These are phyloP conservation scores for Cladophialophora bantiana DNA, from an alignment of 2,329 filamentous ascomycete species.

Conservation along the genomic window DNA sequence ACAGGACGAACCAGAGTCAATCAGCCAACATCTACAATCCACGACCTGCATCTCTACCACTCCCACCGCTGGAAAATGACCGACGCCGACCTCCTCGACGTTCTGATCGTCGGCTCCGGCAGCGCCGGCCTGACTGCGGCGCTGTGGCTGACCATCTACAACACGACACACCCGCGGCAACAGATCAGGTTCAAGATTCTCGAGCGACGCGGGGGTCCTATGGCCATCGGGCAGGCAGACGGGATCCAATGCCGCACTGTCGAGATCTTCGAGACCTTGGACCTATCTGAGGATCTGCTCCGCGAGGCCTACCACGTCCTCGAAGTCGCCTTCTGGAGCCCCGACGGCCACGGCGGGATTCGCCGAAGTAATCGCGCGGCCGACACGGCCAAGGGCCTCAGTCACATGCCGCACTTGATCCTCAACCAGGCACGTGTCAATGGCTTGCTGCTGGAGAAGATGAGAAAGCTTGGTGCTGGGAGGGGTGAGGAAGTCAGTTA, in stretches of 20 bases:
- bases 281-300: conserved; percentile 61
- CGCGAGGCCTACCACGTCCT: conserved; percentile 65
- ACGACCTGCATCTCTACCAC: conserved; percentile 5
- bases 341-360: conserved; percentile 48
- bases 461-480: conserved; percentile 49
- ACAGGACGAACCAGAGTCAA: background rate
- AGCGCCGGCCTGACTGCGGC: conserved; percentile 68
- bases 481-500: conserved; percentile 60
- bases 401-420: conserved; percentile 64
- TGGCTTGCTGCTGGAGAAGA: conserved; percentile 59
- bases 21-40: no score
- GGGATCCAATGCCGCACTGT: conserved; percentile 68
- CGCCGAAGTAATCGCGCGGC: conserved; percentile 56
- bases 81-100: conserved; percentile 49
- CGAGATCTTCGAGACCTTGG: conserved; percentile 68
- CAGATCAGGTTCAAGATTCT: conserved; percentile 51
- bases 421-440: conserved; percentile 65
- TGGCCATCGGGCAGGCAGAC: conserved; percentile 68
- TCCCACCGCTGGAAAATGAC: background rate
- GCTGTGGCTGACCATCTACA: conserved; percentile 65
- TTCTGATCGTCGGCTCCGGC: conserved; percentile 68
- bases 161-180: conserved; percentile 46
- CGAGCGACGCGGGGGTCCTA: conserved; percentile 62
- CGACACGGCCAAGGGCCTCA: conserved; percentile 62
- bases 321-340: conserved; percentile 64